Evolutionary conservation across 176 grass and related monocot species (phyloP).

Genomic region (Aegilops bicornis): DNA sequence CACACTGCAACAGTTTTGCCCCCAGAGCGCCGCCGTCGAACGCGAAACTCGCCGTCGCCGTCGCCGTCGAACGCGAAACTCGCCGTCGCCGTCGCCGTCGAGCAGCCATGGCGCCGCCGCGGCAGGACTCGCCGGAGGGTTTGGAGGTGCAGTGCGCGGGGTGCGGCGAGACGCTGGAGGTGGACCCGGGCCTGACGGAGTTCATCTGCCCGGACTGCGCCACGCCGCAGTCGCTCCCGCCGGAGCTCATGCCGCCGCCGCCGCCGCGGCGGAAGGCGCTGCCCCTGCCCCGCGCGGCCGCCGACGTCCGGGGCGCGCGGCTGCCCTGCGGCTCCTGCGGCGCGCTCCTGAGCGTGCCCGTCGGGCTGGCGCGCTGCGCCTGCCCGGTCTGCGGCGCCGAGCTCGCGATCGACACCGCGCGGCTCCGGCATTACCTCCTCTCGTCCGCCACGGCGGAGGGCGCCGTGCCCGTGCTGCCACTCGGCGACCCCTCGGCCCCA

Average conservation of each 20-base stretch:
- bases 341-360: conserved; percentile 40
- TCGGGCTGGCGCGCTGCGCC: conserved; percentile 30
- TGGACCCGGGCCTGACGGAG: conserved; percentile 49
- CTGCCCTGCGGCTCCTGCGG: conserved; percentile 51
- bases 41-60: neutral
- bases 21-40: neutral
- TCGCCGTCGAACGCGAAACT: neutral
- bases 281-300: conserved; percentile 44
- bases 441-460: conserved; percentile 3
- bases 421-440: conserved; percentile 37
- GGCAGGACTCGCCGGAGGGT: neutral
- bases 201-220: conserved; percentile 66
- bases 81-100: neutral
- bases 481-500: neutral
- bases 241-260: conserved; percentile 52
- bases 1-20: neutral
- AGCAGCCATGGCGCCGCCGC: neutral
- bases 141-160: conserved; percentile 47
- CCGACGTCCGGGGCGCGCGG: conserved; percentile 32
- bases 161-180: conserved; percentile 52
- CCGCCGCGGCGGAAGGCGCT: conserved; percentile 43
- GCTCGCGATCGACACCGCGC: conserved; percentile 34
- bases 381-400: conserved; percentile 49
- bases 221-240: conserved; percentile 50
- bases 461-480: conserved; percentile 17